Evolutionary conservation across 805 yeast genomes (phyloP).

Genomic region (Aciculoconidium aculeatum): DNA sequence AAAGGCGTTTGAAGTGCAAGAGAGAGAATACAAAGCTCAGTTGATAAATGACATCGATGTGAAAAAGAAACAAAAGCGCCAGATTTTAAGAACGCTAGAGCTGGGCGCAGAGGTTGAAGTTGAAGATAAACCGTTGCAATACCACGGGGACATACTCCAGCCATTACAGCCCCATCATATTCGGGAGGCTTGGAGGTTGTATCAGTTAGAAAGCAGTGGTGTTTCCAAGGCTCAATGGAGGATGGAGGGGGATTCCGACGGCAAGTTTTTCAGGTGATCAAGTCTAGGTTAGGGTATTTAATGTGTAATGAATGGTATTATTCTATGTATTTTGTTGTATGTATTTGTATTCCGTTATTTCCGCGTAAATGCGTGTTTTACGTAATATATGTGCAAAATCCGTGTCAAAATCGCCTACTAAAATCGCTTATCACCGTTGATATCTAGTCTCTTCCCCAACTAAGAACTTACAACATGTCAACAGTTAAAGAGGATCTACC

Average conservation of each 20-base stretch:
- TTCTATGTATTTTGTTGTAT: background rate
- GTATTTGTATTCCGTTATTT: too few species aligned
- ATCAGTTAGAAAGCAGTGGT: conserved; percentile 59
- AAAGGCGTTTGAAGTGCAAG: conserved; percentile 67
- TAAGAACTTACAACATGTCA: background rate
- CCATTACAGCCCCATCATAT: conserved; percentile 82
- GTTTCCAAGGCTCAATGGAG: conserved; percentile 65
- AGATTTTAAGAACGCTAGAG: conserved; percentile 32
- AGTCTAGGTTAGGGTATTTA: too few species aligned
- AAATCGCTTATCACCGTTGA: too few species aligned
- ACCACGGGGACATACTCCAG: conserved; percentile 38
- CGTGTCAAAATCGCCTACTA: too few species aligned
- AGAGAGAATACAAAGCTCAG: conserved; percentile 43
- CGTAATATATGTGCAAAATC: too few species aligned
- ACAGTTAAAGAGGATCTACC: too few species aligned
- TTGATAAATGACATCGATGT: conserved; percentile 29
- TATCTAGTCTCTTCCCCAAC: background rate
- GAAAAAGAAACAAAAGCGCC: conserved; percentile 33
- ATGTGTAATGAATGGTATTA: background rate
- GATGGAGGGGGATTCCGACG: conserved; percentile 63
- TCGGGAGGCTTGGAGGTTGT: conserved; percentile 82
- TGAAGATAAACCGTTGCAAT: conserved; percentile 18
- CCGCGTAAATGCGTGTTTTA: too few species aligned
- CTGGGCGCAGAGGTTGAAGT: conserved; percentile 32
- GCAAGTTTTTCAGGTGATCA: conserved; percentile 59